Conservation (phyloP, 768 basidiomycete genomes). For the Termitomyces sp. region DNA sequence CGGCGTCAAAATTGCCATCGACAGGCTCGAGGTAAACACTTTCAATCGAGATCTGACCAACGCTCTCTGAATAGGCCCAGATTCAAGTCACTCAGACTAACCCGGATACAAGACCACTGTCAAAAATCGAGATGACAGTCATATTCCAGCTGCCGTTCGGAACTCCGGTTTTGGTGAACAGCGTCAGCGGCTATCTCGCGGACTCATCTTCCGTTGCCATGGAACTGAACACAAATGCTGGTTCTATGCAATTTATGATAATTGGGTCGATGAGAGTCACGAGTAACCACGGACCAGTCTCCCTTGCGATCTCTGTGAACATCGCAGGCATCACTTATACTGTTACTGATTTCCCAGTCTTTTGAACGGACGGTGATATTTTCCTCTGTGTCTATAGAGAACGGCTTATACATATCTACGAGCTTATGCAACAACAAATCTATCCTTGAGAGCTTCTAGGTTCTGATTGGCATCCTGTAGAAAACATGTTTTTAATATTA, state of each 20-base stretch:
- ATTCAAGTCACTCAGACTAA: neutral
- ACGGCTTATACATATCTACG: neutral
- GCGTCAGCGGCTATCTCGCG: neutral
- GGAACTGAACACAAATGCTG: neutral
- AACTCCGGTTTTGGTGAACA: neutral
- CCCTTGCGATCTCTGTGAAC: neutral
- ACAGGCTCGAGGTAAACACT: neutral
- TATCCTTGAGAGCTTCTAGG: neutral
- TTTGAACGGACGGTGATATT: neutral
- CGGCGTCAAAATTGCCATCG: neutral
- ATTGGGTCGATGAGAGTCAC: neutral
- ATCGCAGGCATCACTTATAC: neutral
- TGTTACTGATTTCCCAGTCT: neutral
- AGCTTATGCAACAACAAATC: neutral
- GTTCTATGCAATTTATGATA: neutral
- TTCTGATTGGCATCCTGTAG: too few relatives aligned
- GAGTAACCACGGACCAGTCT: too few relatives aligned
- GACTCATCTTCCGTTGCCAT: neutral
- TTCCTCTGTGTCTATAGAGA: neutral
- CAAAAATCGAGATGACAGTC: neutral
- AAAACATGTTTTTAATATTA: too few relatives aligned
- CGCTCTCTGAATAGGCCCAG: neutral
- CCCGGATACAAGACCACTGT: too few relatives aligned
- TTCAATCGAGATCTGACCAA: too few relatives aligned
- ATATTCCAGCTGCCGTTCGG: neutral